Evolutionary conservation across 768 basidiomycete species (phyloP), one percentile per base, ranked within the genome.

Genomic region (Termitomyces sp.): DNA sequence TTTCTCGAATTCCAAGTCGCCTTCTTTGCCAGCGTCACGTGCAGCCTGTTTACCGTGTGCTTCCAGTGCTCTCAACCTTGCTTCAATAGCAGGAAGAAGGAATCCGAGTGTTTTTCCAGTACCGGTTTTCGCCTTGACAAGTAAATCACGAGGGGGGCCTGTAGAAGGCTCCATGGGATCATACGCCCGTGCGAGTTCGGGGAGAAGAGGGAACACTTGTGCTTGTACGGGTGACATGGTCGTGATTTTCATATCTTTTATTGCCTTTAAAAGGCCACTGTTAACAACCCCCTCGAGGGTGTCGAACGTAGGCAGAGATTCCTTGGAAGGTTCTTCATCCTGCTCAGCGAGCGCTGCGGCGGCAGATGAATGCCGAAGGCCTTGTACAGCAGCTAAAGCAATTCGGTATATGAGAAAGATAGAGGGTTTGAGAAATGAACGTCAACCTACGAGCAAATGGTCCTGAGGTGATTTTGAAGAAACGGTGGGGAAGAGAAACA

Each of bases 51-150:
- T 67, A 26, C 74, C 76, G 44, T 77, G 69, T 5, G 73, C 72
- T 5, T 82, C 71, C n/a, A 94, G 70, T 9, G 80, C 73, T 57
- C 81, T 81, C 20, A 91, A 40, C 8, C 95, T 86, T 2, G 87
- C 79, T 67, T 95, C 91, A 61, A 95, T 80, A 6, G 91, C 91
- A 9, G 93, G 93, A 20, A 96, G 79, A 56, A 97, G 83, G 77
- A 95, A 96, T 0, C 85, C 92, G 36, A 94, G 74, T 0, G 93
- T 95, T 74, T 95, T 96, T 35, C 92, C 93, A 0, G 93, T 93
- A 32, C 93, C 92, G 0, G 93, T 93, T 70, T 87, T 89, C 5
- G 93, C 90, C 69, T 91, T 88, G 57, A 95, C 92, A 48, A 96
- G 78, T 26, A 95, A 71, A 70, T 98, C 94, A 5, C 87, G 82